A percentile compares a stretch with the other conserved stretches of the same genome.
phyloP scores from a whole-genome alignment of 1,284 basidiomycete genomes.

The Phaffia rhodozyma region DNA sequence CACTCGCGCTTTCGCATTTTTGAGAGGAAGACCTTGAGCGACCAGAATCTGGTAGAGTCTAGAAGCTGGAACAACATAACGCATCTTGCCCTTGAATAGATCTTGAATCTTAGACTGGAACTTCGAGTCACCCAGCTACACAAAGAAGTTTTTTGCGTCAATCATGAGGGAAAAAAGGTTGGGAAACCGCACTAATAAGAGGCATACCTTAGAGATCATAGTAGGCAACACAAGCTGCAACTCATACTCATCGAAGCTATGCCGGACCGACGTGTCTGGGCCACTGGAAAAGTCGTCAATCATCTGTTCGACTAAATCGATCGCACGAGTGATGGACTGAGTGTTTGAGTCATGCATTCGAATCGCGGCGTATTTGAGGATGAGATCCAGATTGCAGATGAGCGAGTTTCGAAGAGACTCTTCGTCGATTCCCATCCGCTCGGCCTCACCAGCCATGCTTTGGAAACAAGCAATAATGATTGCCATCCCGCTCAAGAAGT shows the following conservation, averaged over 20 bases:
- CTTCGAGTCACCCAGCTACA: conserved; percentile 43
- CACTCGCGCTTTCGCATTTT: conserved; percentile 80
- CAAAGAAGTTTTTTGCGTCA: conserved; percentile 2
- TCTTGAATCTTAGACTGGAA: conserved; percentile 36
- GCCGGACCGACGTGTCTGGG: conserved; percentile 25
- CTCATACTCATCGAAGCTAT: conserved; percentile 78
- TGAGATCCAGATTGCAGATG: conserved; percentile 79
- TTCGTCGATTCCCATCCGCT: conserved; percentile 46
- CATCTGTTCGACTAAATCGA: conserved; percentile 76
- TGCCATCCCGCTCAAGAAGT: conserved; percentile 67
- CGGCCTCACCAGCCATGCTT: conserved; percentile 43
- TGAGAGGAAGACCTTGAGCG: conserved; percentile 73
- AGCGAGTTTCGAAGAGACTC: conserved; percentile 57
- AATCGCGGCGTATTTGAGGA: conserved; percentile 87
- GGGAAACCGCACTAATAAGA: not conserved
- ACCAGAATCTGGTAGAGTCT: conserved; percentile 69
- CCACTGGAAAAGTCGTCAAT: conserved; percentile 44
- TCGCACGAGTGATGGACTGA: conserved; percentile 73
- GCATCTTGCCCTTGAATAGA: conserved; percentile 38
- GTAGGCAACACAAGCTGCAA: conserved; percentile 82
- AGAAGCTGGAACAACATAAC: conserved; percentile 34
- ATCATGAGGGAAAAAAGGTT: not conserved
- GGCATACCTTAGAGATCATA: conserved; percentile 67
- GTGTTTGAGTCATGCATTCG: conserved; percentile 88
- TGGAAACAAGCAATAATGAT: conserved; percentile 64